Base-by-base conservation (phyloP, 2,329 filamentous ascomycete genomes). In the Rachicladosporium sp. region DNA sequence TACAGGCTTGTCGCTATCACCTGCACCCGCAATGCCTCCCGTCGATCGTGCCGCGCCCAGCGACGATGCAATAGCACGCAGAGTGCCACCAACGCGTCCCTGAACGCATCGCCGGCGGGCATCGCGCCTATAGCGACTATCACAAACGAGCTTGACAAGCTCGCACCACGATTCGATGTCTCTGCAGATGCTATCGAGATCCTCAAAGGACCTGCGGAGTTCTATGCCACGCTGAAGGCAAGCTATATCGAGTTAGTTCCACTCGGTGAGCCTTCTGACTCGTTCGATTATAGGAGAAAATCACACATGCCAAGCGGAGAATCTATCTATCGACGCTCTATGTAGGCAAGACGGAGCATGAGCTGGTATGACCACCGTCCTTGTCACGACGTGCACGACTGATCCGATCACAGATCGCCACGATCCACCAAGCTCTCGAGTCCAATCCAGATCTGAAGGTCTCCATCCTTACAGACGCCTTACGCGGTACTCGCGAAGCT, bases 321-420 rank as follows among this genome's bases (percentile, higher is more conserved):
- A 81, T 98, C 49, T 98, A 93, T 58, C 68, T 98, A 36, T 93
- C 88, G n/a, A 98, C 91, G 0, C 67, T 98, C 38, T 98, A 98
- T 59, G 91, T 98, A 58, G 91, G 91, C 46, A 93, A 89, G 60
- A 82, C 82, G 2, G 91, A 98, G 62, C 73, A 80, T 61, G 91
- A 96, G 51, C 71, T 98, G 54, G 76, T 80, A 65, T 38, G 66
- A 42, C 8, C 27, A 4, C 9, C 5, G 7, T 36, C n/a, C 10
- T 6, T 32, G 6, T 7, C 6, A 36, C 3, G 19, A 5, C 4
- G 15, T 10, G 4, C 3, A n/a, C 12, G 10, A 7, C 29, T 40
- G 29, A 40, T 27, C 6, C 11, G 3, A 11, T 4, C 11, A 48
- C 41, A 80, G 78, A 85, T 96, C 42, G 70, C 77, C 12, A 85